Evolutionary conservation across 805 yeast genomes (phyloP).

Genomic region (Pichia deserticola): DNA sequence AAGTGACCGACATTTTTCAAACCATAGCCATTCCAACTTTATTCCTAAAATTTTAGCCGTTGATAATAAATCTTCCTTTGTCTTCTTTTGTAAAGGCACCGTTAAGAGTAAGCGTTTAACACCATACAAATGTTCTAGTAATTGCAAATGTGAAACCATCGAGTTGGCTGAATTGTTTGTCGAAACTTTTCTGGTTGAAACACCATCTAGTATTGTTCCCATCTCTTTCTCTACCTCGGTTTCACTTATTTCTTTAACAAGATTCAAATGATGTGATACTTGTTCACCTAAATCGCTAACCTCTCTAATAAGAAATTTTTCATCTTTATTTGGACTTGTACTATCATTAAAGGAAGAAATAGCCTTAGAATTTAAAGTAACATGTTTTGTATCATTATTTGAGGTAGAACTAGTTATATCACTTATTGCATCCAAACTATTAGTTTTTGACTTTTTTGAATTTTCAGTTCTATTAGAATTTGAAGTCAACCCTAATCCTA

Average conservation of each 20-base stretch:
- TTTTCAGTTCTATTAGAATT: background rate
- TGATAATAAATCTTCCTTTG: constrained; percentile 40
- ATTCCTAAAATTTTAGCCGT: constrained; percentile 43
- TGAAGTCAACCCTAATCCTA: background rate
- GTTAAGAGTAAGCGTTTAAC: constrained; percentile 35
- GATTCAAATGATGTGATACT: background rate
- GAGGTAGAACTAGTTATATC: background rate
- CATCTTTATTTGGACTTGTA: background rate
- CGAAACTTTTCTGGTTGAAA: background rate
- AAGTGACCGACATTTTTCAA: constrained; percentile 33
- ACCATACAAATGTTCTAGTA: constrained; percentile 31
- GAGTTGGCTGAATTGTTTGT: background rate
- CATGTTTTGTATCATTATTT: background rate
- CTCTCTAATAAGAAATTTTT: background rate
- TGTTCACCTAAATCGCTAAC: background rate
- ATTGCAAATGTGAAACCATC: constrained; percentile 16
- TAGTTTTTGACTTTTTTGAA: background rate
- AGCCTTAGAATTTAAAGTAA: background rate
- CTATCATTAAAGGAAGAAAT: background rate
- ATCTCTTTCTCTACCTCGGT: background rate
- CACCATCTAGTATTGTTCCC: background rate
- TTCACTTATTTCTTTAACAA: background rate
- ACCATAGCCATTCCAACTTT: constrained; percentile 50
- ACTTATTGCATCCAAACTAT: background rate
- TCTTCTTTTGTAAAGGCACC: constrained; percentile 48